These are phyloP conservation scores for Dendrobium catenatum DNA, from an alignment of 106 monocot species.

Conservation along the genomic window DNA sequence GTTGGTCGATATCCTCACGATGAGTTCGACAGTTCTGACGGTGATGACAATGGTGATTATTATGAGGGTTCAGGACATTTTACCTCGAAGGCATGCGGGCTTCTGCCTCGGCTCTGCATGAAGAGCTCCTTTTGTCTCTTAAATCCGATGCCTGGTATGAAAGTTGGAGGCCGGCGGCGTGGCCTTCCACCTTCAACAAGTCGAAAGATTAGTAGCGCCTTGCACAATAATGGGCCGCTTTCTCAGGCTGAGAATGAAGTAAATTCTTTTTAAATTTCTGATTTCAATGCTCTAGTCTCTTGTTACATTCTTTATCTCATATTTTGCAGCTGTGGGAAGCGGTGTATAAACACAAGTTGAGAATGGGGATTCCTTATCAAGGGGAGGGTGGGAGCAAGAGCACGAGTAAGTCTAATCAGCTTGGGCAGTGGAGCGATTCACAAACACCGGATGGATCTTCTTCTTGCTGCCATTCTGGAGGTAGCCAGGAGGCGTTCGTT, in stretches of 20 bases:
- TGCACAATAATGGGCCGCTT: background rate
- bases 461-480: conserved; percentile 24
- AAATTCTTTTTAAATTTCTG: conserved; percentile 4
- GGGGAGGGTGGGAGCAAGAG: conserved; percentile 37
- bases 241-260: conserved; percentile 30
- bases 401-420: conserved; percentile 49
- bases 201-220: conserved; percentile 2
- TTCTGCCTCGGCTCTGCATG: conserved; percentile 44
- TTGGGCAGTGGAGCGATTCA: conserved; percentile 50
- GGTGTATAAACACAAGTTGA: conserved; percentile 55
- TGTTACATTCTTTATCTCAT: conserved; percentile 11
- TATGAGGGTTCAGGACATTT: conserved; percentile 20
- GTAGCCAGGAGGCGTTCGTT: conserved; percentile 33
- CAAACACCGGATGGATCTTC: conserved; percentile 48
- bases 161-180: conserved; percentile 8
- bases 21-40: background rate
- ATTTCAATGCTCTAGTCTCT: background rate
- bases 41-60: conserved; percentile 23
- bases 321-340: conserved; percentile 57
- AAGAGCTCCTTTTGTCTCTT: conserved; percentile 40
- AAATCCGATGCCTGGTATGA: conserved; percentile 42
- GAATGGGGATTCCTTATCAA: conserved; percentile 11
- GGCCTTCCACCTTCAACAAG: background rate
- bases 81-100: conserved; percentile 43
- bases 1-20: conserved; percentile 1